Evolutionary conservation across 345 rosid species (phyloP).

Genomic region (Gossypium mustelinum): DNA sequence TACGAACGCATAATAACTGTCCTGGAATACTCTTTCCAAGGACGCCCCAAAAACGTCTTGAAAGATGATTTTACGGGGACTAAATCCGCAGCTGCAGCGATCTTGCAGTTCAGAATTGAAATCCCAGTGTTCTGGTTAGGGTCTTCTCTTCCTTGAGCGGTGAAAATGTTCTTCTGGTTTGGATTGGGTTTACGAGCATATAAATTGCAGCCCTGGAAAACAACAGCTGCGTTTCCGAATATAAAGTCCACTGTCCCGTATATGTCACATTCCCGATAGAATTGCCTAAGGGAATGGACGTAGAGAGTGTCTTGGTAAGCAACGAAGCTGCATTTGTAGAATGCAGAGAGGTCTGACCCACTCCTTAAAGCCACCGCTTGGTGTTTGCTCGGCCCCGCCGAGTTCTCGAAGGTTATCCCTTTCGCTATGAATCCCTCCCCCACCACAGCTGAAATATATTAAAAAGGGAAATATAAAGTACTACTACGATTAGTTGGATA

Average conservation of each 20-base stretch:
- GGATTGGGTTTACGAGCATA: constrained; percentile 68
- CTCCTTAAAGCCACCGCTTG: constrained; percentile 84
- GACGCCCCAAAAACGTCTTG: constrained; percentile 66
- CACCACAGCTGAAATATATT: constrained; percentile 45
- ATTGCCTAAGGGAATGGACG: constrained; percentile 60
- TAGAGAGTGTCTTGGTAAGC: constrained; percentile 82
- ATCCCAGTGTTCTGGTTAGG: constrained; percentile 61
- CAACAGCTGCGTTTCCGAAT: constrained; percentile 69
- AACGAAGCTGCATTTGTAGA: constrained; percentile 61
- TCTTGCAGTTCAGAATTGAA: constrained; percentile 53
- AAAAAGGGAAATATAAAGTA: neutral
- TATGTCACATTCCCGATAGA: constrained; percentile 68
- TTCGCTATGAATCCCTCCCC: constrained; percentile 75
- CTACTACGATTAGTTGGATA: neutral
- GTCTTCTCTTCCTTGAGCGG: constrained; percentile 69
- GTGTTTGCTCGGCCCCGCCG: constrained; percentile 74
- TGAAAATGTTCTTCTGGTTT: constrained; percentile 50
- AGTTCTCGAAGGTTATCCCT: constrained; percentile 67
- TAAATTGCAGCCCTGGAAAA: constrained; percentile 60
- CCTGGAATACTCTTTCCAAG: constrained; percentile 75
- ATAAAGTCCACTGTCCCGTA: constrained; percentile 78
- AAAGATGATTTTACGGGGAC: constrained; percentile 44
- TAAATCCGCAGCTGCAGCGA: constrained; percentile 61
- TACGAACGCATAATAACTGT: constrained; percentile 47
- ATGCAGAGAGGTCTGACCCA: constrained; percentile 67